Evolutionary conservation across 192 early-diverging fungal species (phyloP).

Genomic region (Coemansia sp.): DNA sequence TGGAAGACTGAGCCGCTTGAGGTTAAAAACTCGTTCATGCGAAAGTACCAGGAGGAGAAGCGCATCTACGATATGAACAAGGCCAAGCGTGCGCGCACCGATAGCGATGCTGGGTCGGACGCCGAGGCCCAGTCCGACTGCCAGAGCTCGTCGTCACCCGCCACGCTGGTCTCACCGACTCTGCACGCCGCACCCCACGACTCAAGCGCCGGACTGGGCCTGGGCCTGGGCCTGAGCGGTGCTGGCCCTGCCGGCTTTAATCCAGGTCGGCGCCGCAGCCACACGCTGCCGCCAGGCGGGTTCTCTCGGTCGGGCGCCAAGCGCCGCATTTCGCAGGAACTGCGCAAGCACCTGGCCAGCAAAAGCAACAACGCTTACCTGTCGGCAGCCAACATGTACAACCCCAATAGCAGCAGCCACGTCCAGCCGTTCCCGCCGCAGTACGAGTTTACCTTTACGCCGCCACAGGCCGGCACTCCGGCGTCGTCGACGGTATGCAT

Average conservation of each 20-base stretch:
- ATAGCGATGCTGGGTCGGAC: conserved; percentile 28
- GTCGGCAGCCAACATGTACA: conserved; percentile 10
- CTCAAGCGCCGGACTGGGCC: background rate
- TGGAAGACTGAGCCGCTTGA: conserved; percentile 39
- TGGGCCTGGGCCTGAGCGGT: conserved; percentile 19
- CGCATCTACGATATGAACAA: conserved; percentile 53
- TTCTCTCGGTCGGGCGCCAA: conserved; percentile 36
- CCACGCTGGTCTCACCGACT: background rate
- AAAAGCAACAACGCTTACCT: conserved; percentile 34
- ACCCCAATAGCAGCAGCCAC: conserved; percentile 1
- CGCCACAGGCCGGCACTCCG: conserved; percentile 12
- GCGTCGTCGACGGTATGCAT: conserved; percentile 8
- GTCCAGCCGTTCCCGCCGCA: conserved; percentile 1
- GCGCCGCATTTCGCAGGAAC: conserved; percentile 51
- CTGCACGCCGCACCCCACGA: background rate
- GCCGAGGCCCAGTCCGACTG: conserved; percentile 12
- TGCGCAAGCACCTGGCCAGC: conserved; percentile 52
- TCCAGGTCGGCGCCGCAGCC: conserved; percentile 44
- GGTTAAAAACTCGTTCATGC: conserved; percentile 32
- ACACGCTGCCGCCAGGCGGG: conserved; percentile 38
- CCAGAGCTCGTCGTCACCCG: conserved; percentile 10
- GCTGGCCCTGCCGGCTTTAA: conserved; percentile 26
- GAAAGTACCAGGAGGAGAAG: conserved; percentile 42
- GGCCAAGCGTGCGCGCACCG: conserved; percentile 27
- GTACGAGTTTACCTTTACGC: conserved; percentile 42